Conservation (phyloP, 23 red algal species). For the Gracilaria gracilis region DNA sequence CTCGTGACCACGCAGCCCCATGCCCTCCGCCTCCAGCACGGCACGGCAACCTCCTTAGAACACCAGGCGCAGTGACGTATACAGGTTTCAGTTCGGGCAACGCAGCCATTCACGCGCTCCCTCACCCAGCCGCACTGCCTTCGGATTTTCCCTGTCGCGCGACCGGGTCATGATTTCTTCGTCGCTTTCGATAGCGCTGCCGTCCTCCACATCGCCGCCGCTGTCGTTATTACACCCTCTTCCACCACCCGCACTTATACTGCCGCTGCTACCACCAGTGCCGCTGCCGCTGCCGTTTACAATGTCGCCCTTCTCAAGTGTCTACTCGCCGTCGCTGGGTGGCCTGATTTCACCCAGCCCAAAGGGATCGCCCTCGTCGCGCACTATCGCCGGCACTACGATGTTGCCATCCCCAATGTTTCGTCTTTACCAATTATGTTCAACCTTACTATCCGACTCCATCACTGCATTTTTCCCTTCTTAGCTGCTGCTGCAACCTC, state of each 20-base stretch:
- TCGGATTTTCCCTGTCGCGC: background rate
- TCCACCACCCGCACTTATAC: too few relatives aligned
- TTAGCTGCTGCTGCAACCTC: background rate
- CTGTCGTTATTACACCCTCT: too few relatives aligned
- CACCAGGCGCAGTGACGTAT: conserved; percentile 19
- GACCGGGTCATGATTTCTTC: background rate
- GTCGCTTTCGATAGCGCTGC: background rate
- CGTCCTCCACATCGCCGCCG: background rate
- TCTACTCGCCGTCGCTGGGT: conserved; percentile 60
- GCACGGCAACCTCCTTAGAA: conserved; percentile 12
- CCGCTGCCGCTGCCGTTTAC: conserved; percentile 22
- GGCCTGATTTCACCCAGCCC: conserved; percentile 50
- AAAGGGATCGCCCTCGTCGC: conserved; percentile 17
- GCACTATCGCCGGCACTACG: conserved; percentile 36
- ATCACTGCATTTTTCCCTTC: background rate
- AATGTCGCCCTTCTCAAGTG: conserved; percentile 10
- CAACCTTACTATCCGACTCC: background rate
- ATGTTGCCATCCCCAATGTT: conserved; percentile 60
- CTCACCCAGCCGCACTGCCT: background rate
- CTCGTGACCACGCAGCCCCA: conserved; percentile 1
- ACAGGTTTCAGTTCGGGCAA: conserved; percentile 31
- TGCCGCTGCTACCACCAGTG: background rate
- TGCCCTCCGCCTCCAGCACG: conserved; percentile 31
- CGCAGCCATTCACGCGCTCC: conserved; percentile 1
- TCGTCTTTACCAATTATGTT: background rate